A percentile compares a stretch with the other conserved stretches of the same genome.
These are phyloP conservation scores for Annulohypoxylon nitens DNA, from an alignment of 495 filamentous ascomycete genomes.

Conservation along the genomic window DNA sequence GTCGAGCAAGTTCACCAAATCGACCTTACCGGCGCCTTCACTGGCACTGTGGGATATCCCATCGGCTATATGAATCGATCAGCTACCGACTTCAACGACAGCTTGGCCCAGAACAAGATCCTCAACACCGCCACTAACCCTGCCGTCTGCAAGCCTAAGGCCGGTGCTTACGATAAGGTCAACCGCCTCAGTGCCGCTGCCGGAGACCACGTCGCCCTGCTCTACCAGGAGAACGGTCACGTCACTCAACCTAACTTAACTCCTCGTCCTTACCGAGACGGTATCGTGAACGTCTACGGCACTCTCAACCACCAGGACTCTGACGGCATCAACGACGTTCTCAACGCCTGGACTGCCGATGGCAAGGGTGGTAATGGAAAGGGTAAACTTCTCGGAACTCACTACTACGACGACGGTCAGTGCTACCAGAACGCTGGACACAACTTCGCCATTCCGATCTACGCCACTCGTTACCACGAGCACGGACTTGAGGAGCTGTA, in stretches of 20 bases:
- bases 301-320: slow-evolving; percentile 67
- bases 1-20: slow-evolving; percentile 79
- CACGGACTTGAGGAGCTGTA: slow-evolving; percentile 68
- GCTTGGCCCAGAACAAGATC: slow-evolving; percentile 54
- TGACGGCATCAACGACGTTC: slow-evolving; percentile 76
- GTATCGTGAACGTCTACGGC: slow-evolving; percentile 85
- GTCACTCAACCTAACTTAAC: slow-evolving; percentile 74
- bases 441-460: slow-evolving; percentile 59
- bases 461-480: slow-evolving; percentile 62
- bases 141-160: slow-evolving; percentile 61
- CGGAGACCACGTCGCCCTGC: slow-evolving; percentile 77
- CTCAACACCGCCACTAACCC: slow-evolving; percentile 56
- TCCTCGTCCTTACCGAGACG: slow-evolving; percentile 74
- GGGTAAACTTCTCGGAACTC: slow-evolving; percentile 77
- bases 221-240: slow-evolving; percentile 90
- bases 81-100: slow-evolving; percentile 63
- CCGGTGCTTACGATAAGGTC: slow-evolving; percentile 66
- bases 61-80: slow-evolving; percentile 71
- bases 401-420: slow-evolving; percentile 85
- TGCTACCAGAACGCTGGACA: slow-evolving; percentile 78
- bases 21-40: slow-evolving; percentile 78
- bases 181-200: slow-evolving; percentile 75
- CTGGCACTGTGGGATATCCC: slow-evolving; percentile 74
- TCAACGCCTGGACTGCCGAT: slow-evolving; percentile 78
- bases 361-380: slow-evolving; percentile 82